Conservation (phyloP, 2,329 filamentous ascomycete genomes). For the Fusarium sterilihyphosum region DNA sequence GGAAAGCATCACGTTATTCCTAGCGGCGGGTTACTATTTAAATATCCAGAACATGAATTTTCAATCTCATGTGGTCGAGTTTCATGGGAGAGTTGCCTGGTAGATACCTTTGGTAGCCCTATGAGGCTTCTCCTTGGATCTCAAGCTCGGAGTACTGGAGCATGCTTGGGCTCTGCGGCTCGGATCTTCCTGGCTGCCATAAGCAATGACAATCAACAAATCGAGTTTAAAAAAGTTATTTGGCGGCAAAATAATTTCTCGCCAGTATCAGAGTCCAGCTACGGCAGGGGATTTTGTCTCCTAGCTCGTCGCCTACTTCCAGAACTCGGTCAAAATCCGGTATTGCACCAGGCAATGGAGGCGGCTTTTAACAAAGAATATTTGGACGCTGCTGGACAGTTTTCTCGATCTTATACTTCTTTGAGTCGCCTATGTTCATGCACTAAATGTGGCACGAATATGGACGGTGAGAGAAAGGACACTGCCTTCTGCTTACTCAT, state of each 20-base stretch:
- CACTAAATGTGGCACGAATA: rapidly evolving
- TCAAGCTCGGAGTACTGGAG: rapidly evolving
- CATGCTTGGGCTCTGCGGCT: rapidly evolving
- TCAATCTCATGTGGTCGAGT: rapidly evolving
- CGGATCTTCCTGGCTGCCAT: neutral
- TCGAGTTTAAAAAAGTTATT: no score
- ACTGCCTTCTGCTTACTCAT: rapidly evolving
- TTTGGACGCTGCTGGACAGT: rapidly evolving
- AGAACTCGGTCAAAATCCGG: rapidly evolving
- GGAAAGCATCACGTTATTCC: rapidly evolving
- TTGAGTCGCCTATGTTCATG: rapidly evolving
- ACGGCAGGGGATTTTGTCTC: rapidly evolving
- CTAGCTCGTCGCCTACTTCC: rapidly evolving
- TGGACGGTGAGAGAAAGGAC: rapidly evolving
- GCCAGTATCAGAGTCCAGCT: neutral
- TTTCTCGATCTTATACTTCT: rapidly evolving
- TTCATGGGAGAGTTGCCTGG: neutral
- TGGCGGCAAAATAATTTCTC: no score
- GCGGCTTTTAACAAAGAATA: rapidly evolving
- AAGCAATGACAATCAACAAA: no score
- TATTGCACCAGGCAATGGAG: neutral
- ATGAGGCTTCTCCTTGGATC: rapidly evolving
- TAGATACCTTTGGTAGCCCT: neutral
- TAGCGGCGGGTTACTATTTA: rapidly evolving
- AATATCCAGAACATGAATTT: rapidly evolving